Conservation (phyloP, 768 basidiomycete species). For the Glaciozyma antarctica region DNA sequence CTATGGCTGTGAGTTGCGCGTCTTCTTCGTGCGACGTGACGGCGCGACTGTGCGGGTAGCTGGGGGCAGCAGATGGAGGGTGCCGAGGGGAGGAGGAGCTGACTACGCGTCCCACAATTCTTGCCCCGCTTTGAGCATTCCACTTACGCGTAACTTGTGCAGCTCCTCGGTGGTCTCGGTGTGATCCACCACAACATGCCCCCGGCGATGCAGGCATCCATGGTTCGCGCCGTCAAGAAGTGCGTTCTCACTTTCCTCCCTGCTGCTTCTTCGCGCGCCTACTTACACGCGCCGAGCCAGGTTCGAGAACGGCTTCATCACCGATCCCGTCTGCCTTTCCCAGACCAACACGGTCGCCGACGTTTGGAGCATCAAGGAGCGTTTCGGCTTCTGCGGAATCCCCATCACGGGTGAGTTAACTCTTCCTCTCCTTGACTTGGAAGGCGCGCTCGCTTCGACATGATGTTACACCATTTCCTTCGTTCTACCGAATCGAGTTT, state of each 20-base stretch:
- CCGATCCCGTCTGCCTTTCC: slow-evolving; percentile 80
- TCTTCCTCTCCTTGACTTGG: neutral
- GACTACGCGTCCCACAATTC: neutral
- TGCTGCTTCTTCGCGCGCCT: neutral
- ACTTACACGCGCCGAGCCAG: slow-evolving; percentile 39
- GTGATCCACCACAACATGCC: slow-evolving; percentile 95
- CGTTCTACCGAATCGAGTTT: slow-evolving; percentile 76
- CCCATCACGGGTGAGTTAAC: slow-evolving; percentile 78
- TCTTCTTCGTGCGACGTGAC: neutral
- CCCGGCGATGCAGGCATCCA: slow-evolving; percentile 81
- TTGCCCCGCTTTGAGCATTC: neutral
- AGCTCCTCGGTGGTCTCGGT: slow-evolving; percentile 91
- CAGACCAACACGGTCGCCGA: slow-evolving; percentile 71
- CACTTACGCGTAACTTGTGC: slow-evolving; percentile 2
- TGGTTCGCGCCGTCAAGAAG: slow-evolving; percentile 89
- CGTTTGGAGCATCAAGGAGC: slow-evolving; percentile 83
- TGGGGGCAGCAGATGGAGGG: neutral
- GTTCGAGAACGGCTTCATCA: slow-evolving; percentile 97
- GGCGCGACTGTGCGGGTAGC: neutral
- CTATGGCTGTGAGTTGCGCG: slow-evolving; percentile 65
- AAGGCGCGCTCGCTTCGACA: slow-evolving; percentile 38
- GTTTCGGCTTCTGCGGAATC: slow-evolving; percentile 88
- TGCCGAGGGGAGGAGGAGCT: neutral
- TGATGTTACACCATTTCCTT: slow-evolving; percentile 52
- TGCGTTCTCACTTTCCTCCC: neutral